A percentile compares a stretch with the other conserved stretches of the same genome.
phyloP scores from a whole-genome alignment of 352 stramenopile genomes.

The Globisporangium iwayamae region DNA sequence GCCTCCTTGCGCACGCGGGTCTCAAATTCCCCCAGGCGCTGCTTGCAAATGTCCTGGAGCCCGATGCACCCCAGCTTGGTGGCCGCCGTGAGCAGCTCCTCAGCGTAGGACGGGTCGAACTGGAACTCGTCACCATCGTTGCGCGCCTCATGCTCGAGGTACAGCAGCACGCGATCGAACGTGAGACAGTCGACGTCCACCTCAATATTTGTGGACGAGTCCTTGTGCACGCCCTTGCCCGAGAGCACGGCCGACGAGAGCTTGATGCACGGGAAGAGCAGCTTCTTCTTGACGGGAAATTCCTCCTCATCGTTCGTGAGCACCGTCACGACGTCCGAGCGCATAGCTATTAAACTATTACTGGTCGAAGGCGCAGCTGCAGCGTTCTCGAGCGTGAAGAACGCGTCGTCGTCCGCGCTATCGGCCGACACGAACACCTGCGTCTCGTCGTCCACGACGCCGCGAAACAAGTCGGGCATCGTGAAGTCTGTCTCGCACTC shows the following conservation, averaged over 20 bases:
- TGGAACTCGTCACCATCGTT: constrained; percentile 63
- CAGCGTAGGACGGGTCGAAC: constrained; percentile 77
- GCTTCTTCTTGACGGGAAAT: constrained; percentile 86
- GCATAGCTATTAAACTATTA: constrained; percentile 30
- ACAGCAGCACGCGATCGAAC: constrained; percentile 87
- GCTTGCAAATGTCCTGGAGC: constrained; percentile 72
- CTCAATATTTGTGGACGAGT: constrained; percentile 50
- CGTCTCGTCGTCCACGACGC: constrained; percentile 53
- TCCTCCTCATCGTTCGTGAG: constrained; percentile 82
- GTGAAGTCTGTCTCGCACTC: constrained; percentile 78
- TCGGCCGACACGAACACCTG: constrained; percentile 63
- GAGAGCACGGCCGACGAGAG: constrained; percentile 80
- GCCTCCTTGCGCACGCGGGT: constrained; percentile 72
- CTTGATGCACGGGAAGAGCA: constrained; percentile 87
- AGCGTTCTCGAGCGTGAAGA: constrained; percentile 45
- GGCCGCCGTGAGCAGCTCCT: constrained; percentile 66
- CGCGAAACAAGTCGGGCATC: constrained; percentile 81
- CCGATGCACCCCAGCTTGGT: constrained; percentile 68
- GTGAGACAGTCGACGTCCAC: constrained; percentile 87
- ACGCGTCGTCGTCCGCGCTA: constrained; percentile 20
- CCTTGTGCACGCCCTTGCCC: constrained; percentile 68
- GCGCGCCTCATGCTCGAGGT: constrained; percentile 79
- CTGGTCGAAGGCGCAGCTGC: constrained; percentile 17
- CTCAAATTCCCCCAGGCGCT: constrained; percentile 76
- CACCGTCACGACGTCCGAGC: constrained; percentile 76